Evolutionary conservation across 169 alveolate genomes (phyloP), one percentile per base, ranked within the genome.

Genomic region (Cryptosporidium xiaoi): DNA sequence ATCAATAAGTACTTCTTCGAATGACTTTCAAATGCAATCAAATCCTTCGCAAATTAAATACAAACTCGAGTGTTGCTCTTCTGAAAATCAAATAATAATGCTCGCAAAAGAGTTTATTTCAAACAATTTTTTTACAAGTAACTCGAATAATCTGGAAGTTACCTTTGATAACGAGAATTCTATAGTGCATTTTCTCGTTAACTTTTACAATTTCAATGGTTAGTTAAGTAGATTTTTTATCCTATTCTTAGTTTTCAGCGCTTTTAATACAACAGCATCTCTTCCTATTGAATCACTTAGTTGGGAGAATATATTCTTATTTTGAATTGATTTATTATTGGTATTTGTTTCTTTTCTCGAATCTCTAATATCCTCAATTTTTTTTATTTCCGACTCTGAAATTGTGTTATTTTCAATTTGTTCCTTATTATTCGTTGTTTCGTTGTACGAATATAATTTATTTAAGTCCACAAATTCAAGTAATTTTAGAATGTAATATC

Each of bases 221-320:
- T 77, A 56, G 44, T 77, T 62, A 77, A 77, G 40, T 48, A 77
- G 64, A 62, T 77, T 58, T 48, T 77, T 77, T 27, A 77, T 77
- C 56, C 87, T 36, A 77, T 60, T 60, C 8, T 71, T 77, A 46
- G 87, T 77, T 60, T 62, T 56, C 51, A 77, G 40, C 5, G 87
- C 87, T 34, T 77, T 77, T 48, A 77, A 36, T 56, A 77, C 71
- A 27, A 77, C 50, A 10, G 87, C 69, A 77, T 77, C 87, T 62
- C 33, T 58, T 13, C 87, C 71, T 44, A 77, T 60, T 29, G 87
- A 77, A 77, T 77, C 87, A 36, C 24, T 77, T 36, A 77, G 33
- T 20, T 27, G 24, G 24, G 67, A 27, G 18, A 40, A 62, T 8
- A 15, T 1, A 20, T n/a, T 34, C n/a, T 20, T 20, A n/a, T 3